Evolutionary conservation across 2,329 filamentous ascomycete species (phyloP).

Genomic region (Sarocladium kiliense): DNA sequence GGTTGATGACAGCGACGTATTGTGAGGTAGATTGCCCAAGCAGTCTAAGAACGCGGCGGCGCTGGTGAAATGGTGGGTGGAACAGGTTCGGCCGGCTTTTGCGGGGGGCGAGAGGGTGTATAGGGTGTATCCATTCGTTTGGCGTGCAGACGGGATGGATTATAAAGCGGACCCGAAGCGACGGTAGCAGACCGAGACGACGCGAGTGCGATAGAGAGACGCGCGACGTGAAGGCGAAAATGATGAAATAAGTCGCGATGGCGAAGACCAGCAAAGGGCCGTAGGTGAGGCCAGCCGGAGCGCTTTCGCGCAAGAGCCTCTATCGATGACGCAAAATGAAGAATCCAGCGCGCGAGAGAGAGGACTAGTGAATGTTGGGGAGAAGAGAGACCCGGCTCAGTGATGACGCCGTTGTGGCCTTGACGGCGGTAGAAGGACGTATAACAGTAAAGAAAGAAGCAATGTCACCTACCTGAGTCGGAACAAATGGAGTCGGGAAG

Average conservation of each 20-base stretch:
- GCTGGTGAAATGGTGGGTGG: slow-evolving; percentile 1
- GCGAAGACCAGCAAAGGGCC: too few relatives aligned
- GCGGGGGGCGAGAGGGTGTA: slow-evolving; percentile 3
- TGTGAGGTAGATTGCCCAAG: background rate
- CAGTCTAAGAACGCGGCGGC: background rate
- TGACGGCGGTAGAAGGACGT: too few relatives aligned
- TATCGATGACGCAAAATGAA: background rate
- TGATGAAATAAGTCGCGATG: too few relatives aligned
- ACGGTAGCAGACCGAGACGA: background rate
- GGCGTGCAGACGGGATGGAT: slow-evolving; percentile 4
- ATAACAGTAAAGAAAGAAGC: background rate
- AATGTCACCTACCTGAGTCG: background rate
- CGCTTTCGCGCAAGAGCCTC: background rate
- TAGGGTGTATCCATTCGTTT: slow-evolving; percentile 1
- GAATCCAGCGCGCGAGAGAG: background rate
- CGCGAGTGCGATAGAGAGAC: background rate
- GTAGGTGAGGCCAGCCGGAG: too few relatives aligned
- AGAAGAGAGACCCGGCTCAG: too few relatives aligned
- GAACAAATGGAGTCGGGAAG: background rate
- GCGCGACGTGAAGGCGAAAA: background rate
- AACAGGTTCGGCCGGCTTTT: slow-evolving; percentile 4
- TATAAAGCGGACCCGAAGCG: slow-evolving; percentile 7
- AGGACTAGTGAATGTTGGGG: background rate
- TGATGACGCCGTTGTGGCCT: too few relatives aligned
- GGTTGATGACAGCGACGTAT: background rate